phyloP scores from a whole-genome alignment of 2,329 filamentous ascomycete genomes.

The Sporothrix pseudoabietina region DNA sequence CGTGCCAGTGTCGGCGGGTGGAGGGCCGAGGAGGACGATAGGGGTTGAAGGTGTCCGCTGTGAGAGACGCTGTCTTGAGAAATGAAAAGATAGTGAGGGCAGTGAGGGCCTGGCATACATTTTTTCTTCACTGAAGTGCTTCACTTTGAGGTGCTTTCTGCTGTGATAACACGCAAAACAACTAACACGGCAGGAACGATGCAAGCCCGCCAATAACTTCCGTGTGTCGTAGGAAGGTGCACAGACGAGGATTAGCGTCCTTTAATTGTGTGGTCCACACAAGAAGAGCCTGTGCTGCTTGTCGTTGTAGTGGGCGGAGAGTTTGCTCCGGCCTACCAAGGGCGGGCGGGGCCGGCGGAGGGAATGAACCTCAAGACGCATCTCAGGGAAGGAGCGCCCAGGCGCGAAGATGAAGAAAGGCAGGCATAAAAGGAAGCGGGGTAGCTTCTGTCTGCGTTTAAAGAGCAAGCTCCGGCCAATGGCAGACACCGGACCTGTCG shows the following conservation, averaged over 20 bases:
- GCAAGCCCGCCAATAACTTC: not conserved
- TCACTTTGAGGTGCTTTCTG: not conserved
- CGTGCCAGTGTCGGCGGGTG: not conserved
- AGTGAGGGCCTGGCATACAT: not conserved
- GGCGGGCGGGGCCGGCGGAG: not conserved
- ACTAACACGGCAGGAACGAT: not conserved
- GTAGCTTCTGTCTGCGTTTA: not conserved
- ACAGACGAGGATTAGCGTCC: not conserved
- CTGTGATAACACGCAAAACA: not conserved
- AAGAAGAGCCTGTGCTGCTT: not conserved
- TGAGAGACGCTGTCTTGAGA: not conserved
- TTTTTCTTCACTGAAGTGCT: not conserved
- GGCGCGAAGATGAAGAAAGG: too few species aligned
- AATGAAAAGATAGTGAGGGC: not conserved
- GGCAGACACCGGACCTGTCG: not conserved
- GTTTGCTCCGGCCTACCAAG: conserved; percentile 1
- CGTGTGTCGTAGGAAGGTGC: not conserved
- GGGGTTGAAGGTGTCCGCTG: not conserved
- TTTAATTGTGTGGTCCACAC: not conserved
- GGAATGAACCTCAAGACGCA: not conserved
- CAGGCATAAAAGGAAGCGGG: not conserved
- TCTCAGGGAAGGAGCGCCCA: not conserved
- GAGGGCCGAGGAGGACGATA: not conserved
- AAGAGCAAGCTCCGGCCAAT: not conserved
- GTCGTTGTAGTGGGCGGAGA: not conserved